Base-by-base conservation (phyloP, 805 yeast species). In the Kuraishia molischiana region DNA sequence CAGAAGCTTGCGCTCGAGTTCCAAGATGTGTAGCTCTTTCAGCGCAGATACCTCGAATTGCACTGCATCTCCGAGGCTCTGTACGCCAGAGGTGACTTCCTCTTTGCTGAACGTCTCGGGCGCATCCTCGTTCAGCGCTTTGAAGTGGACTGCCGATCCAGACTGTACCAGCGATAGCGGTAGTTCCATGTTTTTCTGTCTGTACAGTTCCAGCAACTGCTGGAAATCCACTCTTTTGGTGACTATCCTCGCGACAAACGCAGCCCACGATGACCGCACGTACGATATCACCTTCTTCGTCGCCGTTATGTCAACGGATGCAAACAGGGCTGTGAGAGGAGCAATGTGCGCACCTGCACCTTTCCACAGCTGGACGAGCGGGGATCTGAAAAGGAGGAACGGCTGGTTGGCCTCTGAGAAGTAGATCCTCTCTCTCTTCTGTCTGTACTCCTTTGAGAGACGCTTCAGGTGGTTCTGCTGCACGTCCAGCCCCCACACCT, bases 401-500 rank as follows among this genome's bases (percentile, higher is more conserved):
- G 17, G 14, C 5, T 28, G 31, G 17, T 14, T 14, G 13, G 13
- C 17, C 13, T 28, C 31, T 9, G 31, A 14, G 5, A 28, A 14
- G 13, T 11, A 28, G 13, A 28, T 28, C 31, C 5, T 9, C 17
- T 28, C 31, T 14, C 8, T 28, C 17, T 28, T 28, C 11, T 22
- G 10, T 6, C 31, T 8, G 5, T 9, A 14, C 31, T 9, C 31
- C 11, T 22, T 22, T 11, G 26, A 8, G 8, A 22, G 8, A 8
- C 26, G 8, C 8, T 8, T 22, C 10, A 11, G 11, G 26, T 8
- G 11, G 13, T 11, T 28, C 17, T 14, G 6, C 31, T 9, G 31
- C 15, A 41, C 38, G 22, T 45, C 39, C 4, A 58, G 38, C 2
- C 45, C 43, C 64, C 63, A 58, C 24, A 44, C 41, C 13, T 50